Percentiles rank a stretch among this genome's conserved stretches.
Evolutionary conservation across 1,139 yeast genomes (phyloP).

Genomic region (Debaryomycetaceae sp.): DNA sequence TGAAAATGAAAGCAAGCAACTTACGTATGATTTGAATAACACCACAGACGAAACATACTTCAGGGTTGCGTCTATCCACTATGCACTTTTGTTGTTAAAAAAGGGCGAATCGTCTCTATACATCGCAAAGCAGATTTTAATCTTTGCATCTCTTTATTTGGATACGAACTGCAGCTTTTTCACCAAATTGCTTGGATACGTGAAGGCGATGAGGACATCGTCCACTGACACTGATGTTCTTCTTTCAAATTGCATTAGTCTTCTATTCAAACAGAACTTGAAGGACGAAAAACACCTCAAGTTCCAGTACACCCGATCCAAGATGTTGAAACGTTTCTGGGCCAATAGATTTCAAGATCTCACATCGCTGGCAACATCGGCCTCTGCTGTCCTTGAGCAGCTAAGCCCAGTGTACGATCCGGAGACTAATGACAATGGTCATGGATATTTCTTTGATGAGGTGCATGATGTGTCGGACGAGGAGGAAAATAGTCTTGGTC

Average conservation of each 20-base stretch:
- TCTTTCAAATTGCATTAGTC: slow-evolving; percentile 12
- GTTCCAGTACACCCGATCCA: slow-evolving; percentile 4
- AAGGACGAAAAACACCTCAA: slow-evolving; percentile 1
- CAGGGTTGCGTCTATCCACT: slow-evolving; percentile 7
- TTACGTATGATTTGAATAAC: slow-evolving; percentile 4
- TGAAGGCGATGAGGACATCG: slow-evolving; percentile 11
- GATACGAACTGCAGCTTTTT: slow-evolving; percentile 10
- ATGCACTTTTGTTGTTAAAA: slow-evolving; percentile 13
- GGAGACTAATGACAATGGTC: background rate
- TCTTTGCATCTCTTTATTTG: slow-evolving; percentile 20
- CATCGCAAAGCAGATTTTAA: slow-evolving; percentile 24
- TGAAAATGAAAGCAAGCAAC: slow-evolving; percentile 11
- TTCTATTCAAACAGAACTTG: slow-evolving; percentile 10
- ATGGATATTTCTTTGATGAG: background rate
- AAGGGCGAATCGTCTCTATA: slow-evolving; percentile 26
- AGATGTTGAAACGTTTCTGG: slow-evolving; percentile 6
- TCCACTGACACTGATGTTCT: slow-evolving; percentile 8
- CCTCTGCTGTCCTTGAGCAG: background rate
- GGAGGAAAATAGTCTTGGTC: background rate
- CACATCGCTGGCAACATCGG: background rate
- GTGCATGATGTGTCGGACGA: background rate
- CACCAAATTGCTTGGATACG: slow-evolving; percentile 10
- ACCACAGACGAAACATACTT: slow-evolving; percentile 2
- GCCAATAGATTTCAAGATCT: background rate
- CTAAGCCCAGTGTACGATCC: background rate